A percentile compares a stretch with the other conserved stretches of the same genome.
Evolutionary conservation across 192 early-diverging fungal species (phyloP).

Genomic region (Phlyctochytrium bullatum): DNA sequence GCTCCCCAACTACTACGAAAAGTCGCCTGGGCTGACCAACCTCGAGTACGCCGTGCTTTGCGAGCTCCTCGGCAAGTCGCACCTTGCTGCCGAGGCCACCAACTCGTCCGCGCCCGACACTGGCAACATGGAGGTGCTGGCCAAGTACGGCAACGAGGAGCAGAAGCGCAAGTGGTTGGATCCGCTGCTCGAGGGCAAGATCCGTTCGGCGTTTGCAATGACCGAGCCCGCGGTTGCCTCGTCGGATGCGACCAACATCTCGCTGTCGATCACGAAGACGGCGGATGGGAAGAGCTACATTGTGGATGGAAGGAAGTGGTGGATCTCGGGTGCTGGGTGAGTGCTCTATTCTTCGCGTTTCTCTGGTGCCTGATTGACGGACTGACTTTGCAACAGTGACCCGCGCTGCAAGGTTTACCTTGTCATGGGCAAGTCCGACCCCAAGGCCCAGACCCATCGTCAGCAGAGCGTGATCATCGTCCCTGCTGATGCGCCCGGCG

Average conservation of each 20-base stretch:
- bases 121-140: conserved; percentile 99
- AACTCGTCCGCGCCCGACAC: conserved; percentile 96
- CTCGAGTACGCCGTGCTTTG: conserved; percentile 92
- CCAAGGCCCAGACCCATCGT: conserved; percentile 63
- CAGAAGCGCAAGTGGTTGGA: conserved; percentile 72
- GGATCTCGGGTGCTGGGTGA: conserved; percentile 97
- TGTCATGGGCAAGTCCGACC: conserved; percentile 87
- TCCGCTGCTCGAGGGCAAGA: conserved; percentile 86
- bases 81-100: conserved; percentile 85
- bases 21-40: conserved; percentile 82
- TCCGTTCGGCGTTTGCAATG: conserved; percentile 98
- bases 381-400: too few species aligned
- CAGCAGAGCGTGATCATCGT: conserved; percentile 93
- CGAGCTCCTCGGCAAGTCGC: conserved; percentile 83
- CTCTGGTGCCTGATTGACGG: not conserved
- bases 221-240: conserved; percentile 94
- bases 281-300: conserved; percentile 36
- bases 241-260: conserved; percentile 98
- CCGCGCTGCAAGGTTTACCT: conserved; percentile 89
- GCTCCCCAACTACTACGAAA: conserved; percentile 73
- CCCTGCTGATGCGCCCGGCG: conserved; percentile 77
- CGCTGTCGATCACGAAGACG: conserved; percentile 65
- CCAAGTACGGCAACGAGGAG: conserved; percentile 82
- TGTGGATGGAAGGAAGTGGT: conserved; percentile 84
- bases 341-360: conserved; percentile 31